These are phyloP conservation scores for Remersonia thermophila DNA, from an alignment of 2,329 filamentous ascomycete species.

Conservation along the genomic window DNA sequence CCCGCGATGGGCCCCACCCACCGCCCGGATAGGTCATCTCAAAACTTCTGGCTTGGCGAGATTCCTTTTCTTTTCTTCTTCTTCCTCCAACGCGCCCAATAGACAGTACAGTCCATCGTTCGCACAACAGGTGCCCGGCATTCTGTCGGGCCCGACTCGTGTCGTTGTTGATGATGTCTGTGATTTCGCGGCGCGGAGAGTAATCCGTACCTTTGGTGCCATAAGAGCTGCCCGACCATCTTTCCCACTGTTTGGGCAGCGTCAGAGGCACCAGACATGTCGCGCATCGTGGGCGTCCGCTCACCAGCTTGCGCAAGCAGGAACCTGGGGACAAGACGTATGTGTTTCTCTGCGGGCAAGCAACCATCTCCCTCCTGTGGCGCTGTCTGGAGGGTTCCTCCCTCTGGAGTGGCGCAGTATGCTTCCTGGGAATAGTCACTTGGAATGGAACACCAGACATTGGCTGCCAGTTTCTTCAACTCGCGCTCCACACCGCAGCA, in stretches of 20 bases:
- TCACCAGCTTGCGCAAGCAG: too few relatives aligned
- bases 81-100: constrained; percentile 54
- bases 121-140: constrained; percentile 43
- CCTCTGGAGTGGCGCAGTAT: too few relatives aligned
- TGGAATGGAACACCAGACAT: too few relatives aligned
- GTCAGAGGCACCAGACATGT: constrained; percentile 72
- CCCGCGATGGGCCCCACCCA: constrained; percentile 9
- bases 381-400: too few relatives aligned
- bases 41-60: too few relatives aligned
- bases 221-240: constrained; percentile 47
- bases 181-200: constrained; percentile 49
- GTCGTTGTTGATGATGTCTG: constrained; percentile 49
- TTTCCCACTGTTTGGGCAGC: constrained; percentile 58
- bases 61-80: constrained; percentile 25
- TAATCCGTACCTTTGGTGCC: constrained; percentile 30
- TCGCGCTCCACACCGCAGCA: too few relatives aligned
- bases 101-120: constrained; percentile 78
- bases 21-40: background rate
- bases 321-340: too few relatives aligned
- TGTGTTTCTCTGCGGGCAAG: too few relatives aligned
- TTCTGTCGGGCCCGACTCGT: constrained; percentile 53
- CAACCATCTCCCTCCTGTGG: too few relatives aligned
- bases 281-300: background rate
- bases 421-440: too few relatives aligned
- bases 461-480: background rate